Evolutionary conservation across 768 basidiomycete species (phyloP), one percentile per base, ranked within the genome.

Genomic region (Mycena leptocephala): DNA sequence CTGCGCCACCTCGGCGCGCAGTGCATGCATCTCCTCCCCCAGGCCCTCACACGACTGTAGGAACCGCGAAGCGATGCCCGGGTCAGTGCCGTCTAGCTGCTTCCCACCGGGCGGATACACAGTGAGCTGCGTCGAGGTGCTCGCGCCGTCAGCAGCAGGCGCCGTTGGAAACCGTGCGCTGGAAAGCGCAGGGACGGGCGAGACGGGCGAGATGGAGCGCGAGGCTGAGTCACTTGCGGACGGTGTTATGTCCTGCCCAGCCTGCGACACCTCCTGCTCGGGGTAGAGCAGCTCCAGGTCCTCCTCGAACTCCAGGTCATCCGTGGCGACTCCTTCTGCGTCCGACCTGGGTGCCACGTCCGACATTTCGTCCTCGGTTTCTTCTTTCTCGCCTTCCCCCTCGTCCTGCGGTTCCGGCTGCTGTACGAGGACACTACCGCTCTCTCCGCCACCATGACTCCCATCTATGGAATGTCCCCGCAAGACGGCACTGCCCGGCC

Each of bases 241-340:
- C 22, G 46, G 20, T n/a, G 37, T 26, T 10, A 14, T 37, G 14
- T 11, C 7, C 7, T 4, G 28, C 24, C n/a, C 59, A 16, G 9
- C 20, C 16, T 41, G 66, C 1, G 51, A 55, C 51, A 18, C 32
- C 26, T 20, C 22, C 18, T 41, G 30, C 7, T 65, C 71, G 18
- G 71, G 71, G n/a, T 72, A 72, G 2, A 65, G 41, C 51, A 72
- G 63, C 63, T 72, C 22, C n/a, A 72, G 41, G 28, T 65, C 70
- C 2, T 48, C 62, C 13, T 72, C 71, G 18, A 72, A 18, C 0
- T 64, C 71, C 28, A 53, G 33, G 18, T 71, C 70, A 10, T 62
- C 59, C 3, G n/a, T 37, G 1, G 22, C 20, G 28, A 9, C 10
- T 3, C 22, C 53, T 13, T 33, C 62, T 6, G 16, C 13, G 11